Conservation (phyloP, 305 asterid genomes). For the Fraxinus baroniana region DNA sequence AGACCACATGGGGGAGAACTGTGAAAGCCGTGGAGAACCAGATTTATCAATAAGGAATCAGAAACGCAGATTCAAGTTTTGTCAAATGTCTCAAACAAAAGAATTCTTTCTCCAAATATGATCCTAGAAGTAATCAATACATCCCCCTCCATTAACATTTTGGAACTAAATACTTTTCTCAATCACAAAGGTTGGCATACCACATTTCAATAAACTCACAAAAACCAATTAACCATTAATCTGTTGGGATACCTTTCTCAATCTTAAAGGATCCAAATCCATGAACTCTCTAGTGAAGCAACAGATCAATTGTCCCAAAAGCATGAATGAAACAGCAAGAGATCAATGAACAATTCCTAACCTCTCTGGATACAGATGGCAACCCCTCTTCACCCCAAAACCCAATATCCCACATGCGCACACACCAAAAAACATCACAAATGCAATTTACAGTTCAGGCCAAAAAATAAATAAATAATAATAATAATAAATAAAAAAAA, state of each 20-base stretch:
- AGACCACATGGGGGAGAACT: not conserved
- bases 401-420: not conserved
- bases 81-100: not conserved
- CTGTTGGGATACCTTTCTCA: not conserved
- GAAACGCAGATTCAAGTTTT: not conserved
- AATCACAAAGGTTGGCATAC: not conserved
- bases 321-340: not conserved
- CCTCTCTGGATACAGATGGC: not conserved
- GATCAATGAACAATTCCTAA: not conserved
- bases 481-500: no score
- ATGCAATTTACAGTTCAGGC: not conserved
- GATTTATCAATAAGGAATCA: not conserved
- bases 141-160: not conserved
- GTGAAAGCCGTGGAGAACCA: not conserved
- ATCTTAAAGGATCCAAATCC: not conserved
- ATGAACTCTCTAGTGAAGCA: not conserved
- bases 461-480: not conserved
- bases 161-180: not conserved
- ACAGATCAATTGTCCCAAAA: not conserved
- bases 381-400: not conserved
- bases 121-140: not conserved
- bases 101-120: not conserved
- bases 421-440: not conserved
- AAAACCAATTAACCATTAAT: not conserved
- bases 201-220: not conserved